These are phyloP conservation scores for Phytopythium boreale DNA, from an alignment of 352 stramenopile genomes.

Conservation along the genomic window DNA sequence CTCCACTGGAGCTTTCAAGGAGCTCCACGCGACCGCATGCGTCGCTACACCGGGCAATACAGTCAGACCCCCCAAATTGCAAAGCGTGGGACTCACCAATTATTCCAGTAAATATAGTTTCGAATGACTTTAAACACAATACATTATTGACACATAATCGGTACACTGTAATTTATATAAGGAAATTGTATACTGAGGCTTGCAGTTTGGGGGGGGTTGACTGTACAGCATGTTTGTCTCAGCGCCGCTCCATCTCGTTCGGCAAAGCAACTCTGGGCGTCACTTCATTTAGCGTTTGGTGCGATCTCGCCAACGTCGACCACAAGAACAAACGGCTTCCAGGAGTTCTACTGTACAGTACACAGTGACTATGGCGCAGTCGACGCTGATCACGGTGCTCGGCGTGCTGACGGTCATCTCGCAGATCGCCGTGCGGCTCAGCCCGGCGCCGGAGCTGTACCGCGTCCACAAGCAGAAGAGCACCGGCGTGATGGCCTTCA, in stretches of 20 bases:
- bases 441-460: conserved; percentile 15
- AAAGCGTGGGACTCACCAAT: too few species aligned
- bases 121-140: too few species aligned
- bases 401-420: conserved; percentile 20
- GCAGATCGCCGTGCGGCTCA: conserved; percentile 21
- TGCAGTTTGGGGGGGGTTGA: too few species aligned
- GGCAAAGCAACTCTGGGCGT: neutral
- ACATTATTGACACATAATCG: too few species aligned
- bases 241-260: neutral
- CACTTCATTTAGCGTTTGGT: neutral
- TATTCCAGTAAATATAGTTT: too few species aligned
- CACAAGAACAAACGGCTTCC: neutral
- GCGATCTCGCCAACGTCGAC: neutral
- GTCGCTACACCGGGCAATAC: neutral
- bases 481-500: conserved; percentile 19
- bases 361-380: neutral
- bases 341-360: too few species aligned
- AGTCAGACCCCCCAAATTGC: too few species aligned
- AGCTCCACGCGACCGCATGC: neutral
- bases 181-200: too few species aligned
- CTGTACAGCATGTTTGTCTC: neutral
- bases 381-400: conserved; percentile 16
- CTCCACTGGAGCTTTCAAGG: neutral
- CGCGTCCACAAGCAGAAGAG: conserved; percentile 23
- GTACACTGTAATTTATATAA: too few species aligned